Evolutionary conservation across 2,329 filamentous ascomycete genomes (phyloP), one percentile per base, ranked within the genome.

Genomic region (Lithohypha guttulata): DNA sequence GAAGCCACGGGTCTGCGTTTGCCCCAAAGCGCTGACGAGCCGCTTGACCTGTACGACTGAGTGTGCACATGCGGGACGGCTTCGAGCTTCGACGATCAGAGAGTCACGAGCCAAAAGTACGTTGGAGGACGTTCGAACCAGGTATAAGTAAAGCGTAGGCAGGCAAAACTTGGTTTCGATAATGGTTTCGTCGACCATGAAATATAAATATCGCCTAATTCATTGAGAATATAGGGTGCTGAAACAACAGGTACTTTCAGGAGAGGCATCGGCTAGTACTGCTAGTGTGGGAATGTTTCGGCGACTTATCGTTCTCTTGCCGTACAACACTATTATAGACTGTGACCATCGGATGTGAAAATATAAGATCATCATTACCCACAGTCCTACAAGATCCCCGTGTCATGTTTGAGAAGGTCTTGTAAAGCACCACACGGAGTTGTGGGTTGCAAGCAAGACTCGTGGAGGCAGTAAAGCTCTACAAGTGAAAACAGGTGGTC

Each of bases 11-110:
- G 18, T 20, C 17, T 33, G 17, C 30, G 30, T 33, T 15, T 33
- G 30, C 30, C 30, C 17, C 30, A 33, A 33, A 17, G 30, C 30
- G 30, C 30, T 33, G 30, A 33, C 30, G 30, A 33, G 30, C 18
- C 30, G 30, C 14, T 33, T 33, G 30, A 29, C 27, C 27, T 29
- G 27, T 29, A 29, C 27, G 27, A 29, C 27, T 29, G 27, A 29
- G n/a, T n/a, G 27, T 29, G 27, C 27, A 29, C 27, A 29, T 11
- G 27, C 27, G 17, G 27, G 27, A 14, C n/a, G n/a, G n/a, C 17
- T 29, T 6, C 27, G 6, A 13, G 27, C 27, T 29, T 29, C 6
- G n/a, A 29, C 11, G 27, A 29, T 29, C 27, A 29, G 27, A 29
- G 27, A 29, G 27, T 14, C 27, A 29, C n/a, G n/a, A 14, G 27